Conservation (phyloP, 164 flowering plant species). For the Paratinospora sagittata region DNA sequence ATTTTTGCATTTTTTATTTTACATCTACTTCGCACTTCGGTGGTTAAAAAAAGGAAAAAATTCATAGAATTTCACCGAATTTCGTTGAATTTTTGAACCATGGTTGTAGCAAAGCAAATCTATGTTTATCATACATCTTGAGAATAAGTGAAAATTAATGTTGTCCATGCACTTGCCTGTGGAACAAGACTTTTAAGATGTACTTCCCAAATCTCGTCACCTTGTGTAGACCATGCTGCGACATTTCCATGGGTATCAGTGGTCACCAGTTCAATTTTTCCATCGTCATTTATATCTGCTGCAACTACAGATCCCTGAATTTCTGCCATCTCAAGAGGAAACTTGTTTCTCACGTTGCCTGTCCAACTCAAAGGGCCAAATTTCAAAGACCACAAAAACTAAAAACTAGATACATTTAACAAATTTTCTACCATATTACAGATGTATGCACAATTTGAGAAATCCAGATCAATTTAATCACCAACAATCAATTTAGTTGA, state of each 20-base stretch:
- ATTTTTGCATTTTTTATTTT: no score
- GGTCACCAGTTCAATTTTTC: conserved; percentile 87
- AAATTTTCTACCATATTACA: background rate
- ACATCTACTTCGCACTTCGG: no score
- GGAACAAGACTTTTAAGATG: conserved; percentile 93
- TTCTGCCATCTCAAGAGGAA: conserved; percentile 99
- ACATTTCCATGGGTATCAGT: conserved; percentile 95
- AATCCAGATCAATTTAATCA: background rate
- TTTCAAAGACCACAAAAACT: background rate
- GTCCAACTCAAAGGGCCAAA: conserved; percentile 13
- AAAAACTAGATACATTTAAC: background rate
- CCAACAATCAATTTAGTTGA: background rate
- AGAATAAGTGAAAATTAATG: background rate
- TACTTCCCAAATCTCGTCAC: conserved; percentile 82
- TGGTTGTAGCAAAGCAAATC: background rate
- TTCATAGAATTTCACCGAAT: no score
- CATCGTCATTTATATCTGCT: conserved; percentile 98
- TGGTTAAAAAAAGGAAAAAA: no score
- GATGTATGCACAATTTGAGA: background rate
- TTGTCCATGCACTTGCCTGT: conserved; percentile 45
- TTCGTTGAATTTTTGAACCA: no score
- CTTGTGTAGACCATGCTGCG: conserved; percentile 93
- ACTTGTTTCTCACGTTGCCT: conserved; percentile 83
- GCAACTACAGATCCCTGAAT: conserved; percentile 90
- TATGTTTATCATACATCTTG: background rate